Conservation (phyloP, 176 grass and related monocot species). For the Luzula sylvatica region DNA sequence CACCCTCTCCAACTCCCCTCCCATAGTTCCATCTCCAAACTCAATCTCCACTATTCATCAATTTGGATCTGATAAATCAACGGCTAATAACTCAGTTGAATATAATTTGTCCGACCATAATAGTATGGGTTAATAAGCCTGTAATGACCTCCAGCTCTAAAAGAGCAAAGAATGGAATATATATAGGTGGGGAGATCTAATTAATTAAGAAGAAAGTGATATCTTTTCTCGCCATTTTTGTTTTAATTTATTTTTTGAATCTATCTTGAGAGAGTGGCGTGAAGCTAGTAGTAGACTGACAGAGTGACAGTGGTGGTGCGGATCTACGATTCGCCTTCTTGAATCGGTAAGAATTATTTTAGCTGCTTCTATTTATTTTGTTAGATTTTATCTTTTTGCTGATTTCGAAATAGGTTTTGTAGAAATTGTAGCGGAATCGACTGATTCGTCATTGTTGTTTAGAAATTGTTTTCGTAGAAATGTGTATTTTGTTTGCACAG, state of each 20-base stretch:
- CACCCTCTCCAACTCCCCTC: neutral
- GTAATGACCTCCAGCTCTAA: slow-evolving; percentile 7
- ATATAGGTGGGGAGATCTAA: slow-evolving; percentile 5
- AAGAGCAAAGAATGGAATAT: neutral
- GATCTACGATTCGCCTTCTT: slow-evolving; percentile 2
- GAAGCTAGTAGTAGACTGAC: neutral
- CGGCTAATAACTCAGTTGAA: neutral
- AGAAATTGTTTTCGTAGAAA: neutral
- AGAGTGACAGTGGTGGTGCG: neutral
- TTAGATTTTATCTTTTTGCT: neutral
- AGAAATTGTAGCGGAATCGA: neutral
- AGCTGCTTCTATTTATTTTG: neutral
- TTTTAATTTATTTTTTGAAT: slow-evolving; percentile 2
- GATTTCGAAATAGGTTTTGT: neutral
- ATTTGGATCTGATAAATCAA: neutral
- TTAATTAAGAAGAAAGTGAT: neutral
- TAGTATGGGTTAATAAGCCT: neutral
- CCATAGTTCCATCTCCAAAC: neutral
- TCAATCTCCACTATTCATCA: neutral
- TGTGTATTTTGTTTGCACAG: neutral
- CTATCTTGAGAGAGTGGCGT: neutral
- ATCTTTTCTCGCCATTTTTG: neutral
- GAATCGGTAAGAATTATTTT: neutral
- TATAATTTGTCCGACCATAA: neutral
- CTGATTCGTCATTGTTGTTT: neutral